Evolutionary conservation across 495 filamentous ascomycete genomes (phyloP).

Genomic region (Tuber magnatum): DNA sequence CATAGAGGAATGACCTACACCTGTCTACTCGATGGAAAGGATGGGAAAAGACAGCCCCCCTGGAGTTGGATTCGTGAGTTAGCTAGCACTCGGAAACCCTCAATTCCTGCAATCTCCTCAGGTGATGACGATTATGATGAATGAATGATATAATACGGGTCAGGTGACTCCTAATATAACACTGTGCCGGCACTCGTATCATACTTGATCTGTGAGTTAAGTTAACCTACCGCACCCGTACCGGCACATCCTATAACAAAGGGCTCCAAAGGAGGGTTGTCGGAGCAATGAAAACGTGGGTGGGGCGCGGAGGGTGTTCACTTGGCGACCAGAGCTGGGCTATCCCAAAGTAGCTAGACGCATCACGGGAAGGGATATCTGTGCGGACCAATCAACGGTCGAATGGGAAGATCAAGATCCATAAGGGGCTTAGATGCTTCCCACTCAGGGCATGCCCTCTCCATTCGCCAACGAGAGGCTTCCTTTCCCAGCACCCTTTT

Average conservation of each 20-base stretch:
- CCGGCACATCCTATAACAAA: background rate
- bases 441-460: background rate
- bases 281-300: constrained; percentile 22
- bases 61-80: background rate
- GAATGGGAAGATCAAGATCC: constrained; percentile 36
- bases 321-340: constrained; percentile 12
- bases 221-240: constrained; percentile 4
- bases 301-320: constrained; percentile 12
- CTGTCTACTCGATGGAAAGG: background rate
- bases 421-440: constrained; percentile 9
- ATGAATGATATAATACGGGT: background rate
- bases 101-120: background rate
- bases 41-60: background rate
- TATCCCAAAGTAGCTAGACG: constrained; percentile 20
- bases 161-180: constrained; percentile 4
- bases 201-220: background rate
- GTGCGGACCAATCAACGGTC: constrained; percentile 24
- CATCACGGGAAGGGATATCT: constrained; percentile 23
- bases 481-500: constrained; percentile 18
- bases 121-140: background rate
- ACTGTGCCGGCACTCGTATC: constrained; percentile 6
- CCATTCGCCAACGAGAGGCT: constrained; percentile 27
- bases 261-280: constrained; percentile 8
- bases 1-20: too few relatives aligned
- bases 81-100: background rate